A percentile compares a stretch with the other conserved stretches of the same genome.
Evolutionary conservation across 441 rosid genomes (phyloP).

Genomic region (Populus tomentosa): DNA sequence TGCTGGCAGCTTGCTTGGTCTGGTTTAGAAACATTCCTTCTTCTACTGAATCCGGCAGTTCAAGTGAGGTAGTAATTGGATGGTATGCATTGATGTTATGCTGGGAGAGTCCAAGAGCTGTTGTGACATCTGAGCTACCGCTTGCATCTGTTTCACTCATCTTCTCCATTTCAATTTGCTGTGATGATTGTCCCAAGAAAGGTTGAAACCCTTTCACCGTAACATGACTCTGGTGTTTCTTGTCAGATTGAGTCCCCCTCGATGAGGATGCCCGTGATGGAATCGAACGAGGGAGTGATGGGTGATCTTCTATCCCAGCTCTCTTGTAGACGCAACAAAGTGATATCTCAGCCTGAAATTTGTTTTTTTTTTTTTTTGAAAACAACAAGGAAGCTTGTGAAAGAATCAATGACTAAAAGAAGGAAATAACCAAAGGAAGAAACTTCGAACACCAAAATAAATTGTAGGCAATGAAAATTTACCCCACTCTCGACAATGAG

Average conservation of each 20-base stretch:
- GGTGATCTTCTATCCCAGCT: constrained; percentile 93
- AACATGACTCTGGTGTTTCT: constrained; percentile 26
- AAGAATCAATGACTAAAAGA: background rate
- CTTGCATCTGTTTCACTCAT: constrained; percentile 54
- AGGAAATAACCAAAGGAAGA: background rate
- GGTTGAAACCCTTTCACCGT: constrained; percentile 27
- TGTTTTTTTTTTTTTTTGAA: too few relatives aligned
- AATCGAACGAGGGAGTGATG: constrained; percentile 76
- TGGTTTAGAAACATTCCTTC: constrained; percentile 29
- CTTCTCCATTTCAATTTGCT: constrained; percentile 37
- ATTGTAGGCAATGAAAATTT: background rate
- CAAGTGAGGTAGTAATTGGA: constrained; percentile 34
- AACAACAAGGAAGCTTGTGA: background rate
- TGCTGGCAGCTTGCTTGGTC: constrained; percentile 22
- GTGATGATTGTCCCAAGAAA: constrained; percentile 17
- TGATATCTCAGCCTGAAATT: constrained; percentile 91
- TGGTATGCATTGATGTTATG: constrained; percentile 41
- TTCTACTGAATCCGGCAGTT: constrained; percentile 34
- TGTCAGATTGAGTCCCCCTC: constrained; percentile 25
- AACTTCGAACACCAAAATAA: background rate
- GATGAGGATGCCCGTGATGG: constrained; percentile 48
- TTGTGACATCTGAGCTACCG: constrained; percentile 60
- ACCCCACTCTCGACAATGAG: background rate
- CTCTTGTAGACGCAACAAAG: constrained; percentile 96
- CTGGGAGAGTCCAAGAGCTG: constrained; percentile 58